Evolutionary conservation across 2,329 filamentous ascomycete genomes (phyloP), one percentile per base, ranked within the genome.

Genomic region (Beauveria australis): DNA sequence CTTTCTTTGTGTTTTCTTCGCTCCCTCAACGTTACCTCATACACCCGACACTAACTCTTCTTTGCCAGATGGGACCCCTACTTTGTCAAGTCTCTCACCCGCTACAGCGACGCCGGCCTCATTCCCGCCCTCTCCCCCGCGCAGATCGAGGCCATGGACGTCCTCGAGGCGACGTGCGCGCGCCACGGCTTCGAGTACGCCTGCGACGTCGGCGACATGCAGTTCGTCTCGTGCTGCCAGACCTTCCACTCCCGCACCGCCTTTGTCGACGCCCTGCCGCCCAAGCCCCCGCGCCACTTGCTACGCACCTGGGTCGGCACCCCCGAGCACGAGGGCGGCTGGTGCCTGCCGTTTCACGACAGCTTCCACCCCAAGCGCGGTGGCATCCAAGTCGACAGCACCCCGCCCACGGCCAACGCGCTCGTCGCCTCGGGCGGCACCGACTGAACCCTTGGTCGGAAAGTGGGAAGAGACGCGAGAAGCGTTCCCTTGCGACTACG

Each of bases 21-120:
- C 7, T 8, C 53, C 4, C 40, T 44, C 9, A 3, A 44, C 28
- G 10, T 22, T 5, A 14, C 22, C n/a, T n/a, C 19, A 3, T 30
- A 6, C 5, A 53, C 2, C 5, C 5, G 18, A n/a, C 7, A 18
- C 40, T 59, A 22, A 52, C 33, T 26, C 9, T 24, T 9, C 19
- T 18, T 54, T 75, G 87, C 84, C 72, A 95, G 95, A 79, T 95
- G 88, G 85, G 92, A 96, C 70, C 92, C 92, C 1, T 95, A 96
- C 80, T 96, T 89, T 72, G 85, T 96, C 62, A 85, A 85, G 64
- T 91, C 87, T 9, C 79, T 96, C 8, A 80, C 77, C 22, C 84
- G 91, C 30, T 94, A 93, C 77, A 89, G 85, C 0, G 84, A 91
- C 69, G 73, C 75, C 19, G 91, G 89, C 1, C 70, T 89, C 51